phyloP scores from a whole-genome alignment of 257 asterid species.

The Nicotiana attenuata region DNA sequence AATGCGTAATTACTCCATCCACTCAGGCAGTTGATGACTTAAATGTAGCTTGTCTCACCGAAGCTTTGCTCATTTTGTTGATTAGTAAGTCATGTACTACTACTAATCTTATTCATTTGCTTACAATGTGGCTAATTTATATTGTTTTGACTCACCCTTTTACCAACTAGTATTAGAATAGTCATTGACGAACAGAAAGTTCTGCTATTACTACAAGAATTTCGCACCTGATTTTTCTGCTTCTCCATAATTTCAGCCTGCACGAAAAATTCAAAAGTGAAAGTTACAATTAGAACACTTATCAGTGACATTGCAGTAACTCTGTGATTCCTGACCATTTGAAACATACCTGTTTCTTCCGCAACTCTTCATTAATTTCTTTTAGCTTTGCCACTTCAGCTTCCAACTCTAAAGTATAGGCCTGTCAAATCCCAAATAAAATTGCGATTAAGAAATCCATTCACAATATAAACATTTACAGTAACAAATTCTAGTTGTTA shows the following conservation, averaged over 20 bases:
- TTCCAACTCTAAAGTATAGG: slow-evolving; percentile 87
- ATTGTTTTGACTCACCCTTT: background rate
- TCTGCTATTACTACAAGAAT: background rate
- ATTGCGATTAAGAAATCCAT: background rate
- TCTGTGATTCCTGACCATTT: background rate
- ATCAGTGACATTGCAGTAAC: background rate
- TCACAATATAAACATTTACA: slow-evolving; percentile 2
- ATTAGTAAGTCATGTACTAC: background rate
- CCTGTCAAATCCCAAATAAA: slow-evolving; percentile 36
- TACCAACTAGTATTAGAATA: background rate
- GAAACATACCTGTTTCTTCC: slow-evolving; percentile 61
- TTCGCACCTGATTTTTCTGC: slow-evolving; percentile 75
- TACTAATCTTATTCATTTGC: background rate
- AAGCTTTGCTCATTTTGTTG: background rate
- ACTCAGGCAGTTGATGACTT: background rate
- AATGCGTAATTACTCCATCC: background rate
- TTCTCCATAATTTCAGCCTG: slow-evolving; percentile 69
- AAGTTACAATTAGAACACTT: background rate
- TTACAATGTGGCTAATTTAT: background rate
- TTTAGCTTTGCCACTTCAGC: slow-evolving; percentile 81
- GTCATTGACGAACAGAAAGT: background rate
- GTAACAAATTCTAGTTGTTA: background rate
- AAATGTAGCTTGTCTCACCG: background rate
- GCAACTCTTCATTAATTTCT: slow-evolving; percentile 66
- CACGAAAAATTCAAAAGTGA: slow-evolving; percentile 11